phyloP scores from a whole-genome alignment of 169 alveolate genomes.

The Sarcocystis neurona region DNA sequence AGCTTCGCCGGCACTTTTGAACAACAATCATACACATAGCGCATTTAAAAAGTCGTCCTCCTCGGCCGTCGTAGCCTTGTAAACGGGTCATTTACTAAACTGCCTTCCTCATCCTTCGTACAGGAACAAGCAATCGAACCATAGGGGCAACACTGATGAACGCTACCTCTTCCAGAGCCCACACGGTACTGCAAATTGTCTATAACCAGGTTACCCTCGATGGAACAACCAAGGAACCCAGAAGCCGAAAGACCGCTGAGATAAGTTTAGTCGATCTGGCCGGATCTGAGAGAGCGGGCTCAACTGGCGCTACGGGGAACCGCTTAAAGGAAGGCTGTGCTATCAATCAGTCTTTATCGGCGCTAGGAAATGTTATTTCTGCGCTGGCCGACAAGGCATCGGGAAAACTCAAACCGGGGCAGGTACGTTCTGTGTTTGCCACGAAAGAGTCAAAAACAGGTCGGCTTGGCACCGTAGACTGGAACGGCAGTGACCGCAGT shows the following conservation, averaged over 20 bases:
- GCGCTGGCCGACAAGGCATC: conserved; percentile 88
- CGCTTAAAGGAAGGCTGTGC: conserved; percentile 91
- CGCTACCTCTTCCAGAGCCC: conserved; percentile 89
- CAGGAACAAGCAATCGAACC: conserved; percentile 81
- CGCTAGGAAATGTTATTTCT: conserved; percentile 84
- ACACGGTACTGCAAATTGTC: conserved; percentile 88
- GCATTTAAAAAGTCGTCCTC: too few relatives aligned
- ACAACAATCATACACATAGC: too few relatives aligned
- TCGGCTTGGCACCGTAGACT: too few relatives aligned
- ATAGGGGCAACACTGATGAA: conserved; percentile 92
- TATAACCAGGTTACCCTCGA: conserved; percentile 73
- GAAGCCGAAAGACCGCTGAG: conserved; percentile 81
- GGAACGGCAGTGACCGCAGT: too few relatives aligned
- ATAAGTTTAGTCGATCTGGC: conserved; percentile 93
- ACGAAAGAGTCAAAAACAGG: too few relatives aligned
- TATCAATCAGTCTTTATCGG: conserved; percentile 86
- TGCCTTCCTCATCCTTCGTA: background rate
- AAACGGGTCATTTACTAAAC: too few relatives aligned
- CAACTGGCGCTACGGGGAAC: conserved; percentile 91
- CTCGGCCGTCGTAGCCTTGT: too few relatives aligned
- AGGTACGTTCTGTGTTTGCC: conserved; percentile 52
- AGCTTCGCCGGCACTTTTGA: too few relatives aligned
- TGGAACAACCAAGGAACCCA: conserved; percentile 45
- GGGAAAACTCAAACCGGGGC: conserved; percentile 78
- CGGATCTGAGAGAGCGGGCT: conserved; percentile 92